Conservation (phyloP, 2,329 filamentous ascomycete species). For the Neofusicoccum sp. region DNA sequence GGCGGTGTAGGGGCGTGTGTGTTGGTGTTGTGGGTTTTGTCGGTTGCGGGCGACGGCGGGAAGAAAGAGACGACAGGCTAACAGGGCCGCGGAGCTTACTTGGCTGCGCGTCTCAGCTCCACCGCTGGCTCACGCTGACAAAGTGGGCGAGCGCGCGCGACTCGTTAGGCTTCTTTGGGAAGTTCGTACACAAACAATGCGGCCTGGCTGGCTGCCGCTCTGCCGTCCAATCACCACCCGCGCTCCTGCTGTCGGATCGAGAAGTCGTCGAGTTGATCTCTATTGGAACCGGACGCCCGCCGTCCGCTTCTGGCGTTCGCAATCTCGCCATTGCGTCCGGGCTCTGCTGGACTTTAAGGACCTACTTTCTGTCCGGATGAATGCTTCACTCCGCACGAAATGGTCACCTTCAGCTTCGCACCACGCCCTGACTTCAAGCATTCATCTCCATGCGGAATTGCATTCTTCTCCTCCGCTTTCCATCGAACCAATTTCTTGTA, state of each 20-base stretch:
- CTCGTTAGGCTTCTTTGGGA: slow-evolving; percentile 1
- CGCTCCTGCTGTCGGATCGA: not conserved
- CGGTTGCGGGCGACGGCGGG: not conserved
- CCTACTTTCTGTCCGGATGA: too few species aligned
- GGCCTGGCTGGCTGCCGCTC: not conserved
- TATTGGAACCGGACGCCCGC: not conserved
- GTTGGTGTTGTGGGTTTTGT: not conserved
- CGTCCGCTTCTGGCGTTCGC: not conserved
- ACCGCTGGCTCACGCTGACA: not conserved
- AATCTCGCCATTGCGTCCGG: too few species aligned
- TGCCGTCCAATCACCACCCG: not conserved
- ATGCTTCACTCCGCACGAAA: too few species aligned
- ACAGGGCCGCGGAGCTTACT: not conserved
- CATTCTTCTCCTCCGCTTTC: too few species aligned
- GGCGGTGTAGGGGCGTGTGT: not conserved
- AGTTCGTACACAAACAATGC: not conserved
- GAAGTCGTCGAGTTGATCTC: not conserved
- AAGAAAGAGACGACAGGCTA: not conserved
- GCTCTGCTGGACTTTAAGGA: too few species aligned
- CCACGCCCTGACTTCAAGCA: too few species aligned
- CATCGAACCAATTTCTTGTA: too few species aligned
- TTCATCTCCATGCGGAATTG: too few species aligned
- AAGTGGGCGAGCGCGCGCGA: not conserved
- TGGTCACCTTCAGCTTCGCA: too few species aligned
- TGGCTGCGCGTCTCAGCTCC: not conserved